Evolutionary conservation across 305 asterid genomes (phyloP), one percentile per base, ranked within the genome.

Genomic region (Stenogyne calaminthoides): DNA sequence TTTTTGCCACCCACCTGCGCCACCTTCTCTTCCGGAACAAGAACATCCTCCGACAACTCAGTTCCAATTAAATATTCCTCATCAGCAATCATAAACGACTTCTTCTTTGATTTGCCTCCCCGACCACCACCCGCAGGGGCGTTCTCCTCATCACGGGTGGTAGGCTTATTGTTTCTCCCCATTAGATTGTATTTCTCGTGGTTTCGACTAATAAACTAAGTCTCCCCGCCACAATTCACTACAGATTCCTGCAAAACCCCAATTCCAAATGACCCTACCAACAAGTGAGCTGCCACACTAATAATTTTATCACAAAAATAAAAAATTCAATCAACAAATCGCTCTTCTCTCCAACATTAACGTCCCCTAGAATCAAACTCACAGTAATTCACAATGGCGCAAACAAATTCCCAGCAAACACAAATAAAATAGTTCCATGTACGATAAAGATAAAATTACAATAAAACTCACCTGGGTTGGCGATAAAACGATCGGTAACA

Each of bases 141-240:
- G 46, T 59, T 69, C 76, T 89, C 97, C 61, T 89, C 91, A 10
- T 83, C 95, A 14, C 86, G 85, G 22, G 72, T 78, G 19, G 83
- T 77, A 25, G 85, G 83, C 87, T 91, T 91, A 89, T 29, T 29
- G 9, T 95, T 95, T 77, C 86, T 84, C 81, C 93, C 99, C 99
- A 95, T 89, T 67, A 52, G 68, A 76, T 67, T 39, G 39, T 16
- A 47, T 62, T 74, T 36, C 11, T 7, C 11, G 77, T 37, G 42
- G 67, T 76, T 64, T 80, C 85, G 72, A 80, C 84, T 66, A 65
- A 82, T 80, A 65, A 56, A 62, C 51, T 14, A 64, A 71, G 39
- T 64, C 69, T 3, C 0, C 56, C 7, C 54, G 22, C 78, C 70
- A 36, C 55, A 27, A 62, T 69, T 68, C 79, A 70, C 76, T 15